phyloP scores from a whole-genome alignment of 306 rosid genomes.

The Arachis stenosperma region DNA sequence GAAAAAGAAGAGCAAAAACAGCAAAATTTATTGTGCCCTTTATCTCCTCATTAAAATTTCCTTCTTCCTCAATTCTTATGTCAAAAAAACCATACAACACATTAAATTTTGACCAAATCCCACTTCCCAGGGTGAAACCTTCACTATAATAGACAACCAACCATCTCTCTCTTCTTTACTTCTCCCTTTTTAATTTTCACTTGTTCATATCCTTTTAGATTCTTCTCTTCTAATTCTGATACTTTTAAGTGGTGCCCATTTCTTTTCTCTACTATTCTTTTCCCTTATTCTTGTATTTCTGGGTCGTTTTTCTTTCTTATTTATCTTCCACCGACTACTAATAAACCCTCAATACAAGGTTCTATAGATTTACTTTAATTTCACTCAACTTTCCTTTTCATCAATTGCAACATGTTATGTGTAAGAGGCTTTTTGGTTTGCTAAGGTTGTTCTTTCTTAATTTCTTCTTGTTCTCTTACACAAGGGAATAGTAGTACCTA shows the following conservation, averaged over 20 bases:
- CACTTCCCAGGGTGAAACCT: slow-evolving; percentile 11
- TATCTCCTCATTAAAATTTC: neutral
- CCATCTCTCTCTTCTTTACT: slow-evolving; percentile 26
- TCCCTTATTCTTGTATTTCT: slow-evolving; percentile 10
- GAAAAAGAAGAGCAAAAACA: neutral
- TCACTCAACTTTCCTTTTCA: neutral
- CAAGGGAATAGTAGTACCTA: slow-evolving; percentile 43
- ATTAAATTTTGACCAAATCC: neutral
- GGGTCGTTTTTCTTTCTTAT: slow-evolving; percentile 26
- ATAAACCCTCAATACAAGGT: neutral
- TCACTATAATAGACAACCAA: neutral
- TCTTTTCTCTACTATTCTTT: slow-evolving; percentile 17
- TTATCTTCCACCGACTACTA: slow-evolving; percentile 36
- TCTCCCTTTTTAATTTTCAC: slow-evolving; percentile 20
- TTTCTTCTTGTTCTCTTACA: slow-evolving; percentile 42
- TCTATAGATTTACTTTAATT: slow-evolving; percentile 6
- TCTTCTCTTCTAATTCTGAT: slow-evolving; percentile 46
- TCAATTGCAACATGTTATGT: neutral
- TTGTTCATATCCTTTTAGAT: neutral
- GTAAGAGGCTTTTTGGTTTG: slow-evolving; percentile 38
- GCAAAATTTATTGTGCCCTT: neutral
- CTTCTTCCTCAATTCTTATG: neutral
- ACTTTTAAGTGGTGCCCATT: slow-evolving; percentile 43
- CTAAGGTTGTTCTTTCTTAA: slow-evolving; percentile 48
- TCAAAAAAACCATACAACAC: slow-evolving; percentile 12